Evolutionary conservation across 805 yeast genomes (phyloP).

Genomic region (Candida manassasensis): DNA sequence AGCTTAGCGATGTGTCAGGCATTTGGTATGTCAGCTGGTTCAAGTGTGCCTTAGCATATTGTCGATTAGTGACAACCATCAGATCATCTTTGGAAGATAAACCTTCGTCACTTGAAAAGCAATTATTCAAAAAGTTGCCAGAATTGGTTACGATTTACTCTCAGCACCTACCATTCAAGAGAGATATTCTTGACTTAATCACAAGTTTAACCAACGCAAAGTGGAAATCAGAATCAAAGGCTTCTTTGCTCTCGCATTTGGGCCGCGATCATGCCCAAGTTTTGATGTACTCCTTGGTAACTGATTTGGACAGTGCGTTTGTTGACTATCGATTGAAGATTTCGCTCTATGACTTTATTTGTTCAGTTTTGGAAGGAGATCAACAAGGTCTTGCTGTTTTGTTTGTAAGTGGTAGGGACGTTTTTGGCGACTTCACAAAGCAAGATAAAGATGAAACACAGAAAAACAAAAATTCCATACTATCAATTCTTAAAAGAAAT

Average conservation of each 20-base stretch:
- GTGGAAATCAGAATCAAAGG: conserved; percentile 55
- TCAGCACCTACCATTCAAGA: conserved; percentile 43
- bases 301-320: conserved; percentile 55
- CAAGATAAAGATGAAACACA: conserved; percentile 15
- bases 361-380: conserved; percentile 63
- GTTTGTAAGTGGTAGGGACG: conserved; percentile 57
- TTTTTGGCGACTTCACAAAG: conserved; percentile 32
- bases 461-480: conserved; percentile 36
- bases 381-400: conserved; percentile 76
- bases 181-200: conserved; percentile 49
- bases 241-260: conserved; percentile 77
- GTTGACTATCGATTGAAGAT: conserved; percentile 51
- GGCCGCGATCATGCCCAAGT: conserved; percentile 60
- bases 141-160: conserved; percentile 55
- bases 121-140: conserved; percentile 53
- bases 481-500: conserved; percentile 52
- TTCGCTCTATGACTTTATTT: conserved; percentile 57
- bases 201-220: conserved; percentile 51
- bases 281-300: conserved; percentile 54
- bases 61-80: conserved; percentile 51
- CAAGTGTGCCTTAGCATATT: conserved; percentile 47
- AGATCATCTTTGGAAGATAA: conserved; percentile 45
- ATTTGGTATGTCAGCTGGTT: conserved; percentile 48
- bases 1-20: conserved; percentile 41
- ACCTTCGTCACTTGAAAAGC: conserved; percentile 64